phyloP scores from a whole-genome alignment of 2,329 filamentous ascomycete species.

The Leptodontidium sp. region DNA sequence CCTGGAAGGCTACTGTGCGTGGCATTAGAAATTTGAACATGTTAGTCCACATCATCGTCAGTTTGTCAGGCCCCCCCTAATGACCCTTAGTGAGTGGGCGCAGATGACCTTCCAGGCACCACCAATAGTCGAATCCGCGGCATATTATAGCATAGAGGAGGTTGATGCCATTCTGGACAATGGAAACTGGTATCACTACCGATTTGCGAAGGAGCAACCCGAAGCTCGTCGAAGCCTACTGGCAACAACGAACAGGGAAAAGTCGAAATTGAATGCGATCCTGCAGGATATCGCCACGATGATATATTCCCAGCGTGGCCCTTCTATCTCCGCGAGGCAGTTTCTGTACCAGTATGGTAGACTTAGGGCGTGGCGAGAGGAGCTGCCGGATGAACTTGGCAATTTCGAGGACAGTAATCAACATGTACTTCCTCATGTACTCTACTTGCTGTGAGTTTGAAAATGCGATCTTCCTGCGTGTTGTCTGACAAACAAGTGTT shows the following conservation, averaged over 20 bases:
- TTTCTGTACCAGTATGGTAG: slow-evolving; percentile 43
- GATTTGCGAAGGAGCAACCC: slow-evolving; percentile 32
- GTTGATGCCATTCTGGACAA: slow-evolving; percentile 34
- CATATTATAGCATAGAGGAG: slow-evolving; percentile 31
- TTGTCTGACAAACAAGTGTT: slow-evolving; percentile 42
- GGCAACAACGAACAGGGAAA: slow-evolving; percentile 45
- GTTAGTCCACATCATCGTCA: slow-evolving; percentile 42
- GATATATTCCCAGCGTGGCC: slow-evolving; percentile 37
- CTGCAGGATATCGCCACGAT: slow-evolving; percentile 41
- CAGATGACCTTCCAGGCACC: slow-evolving; percentile 46
- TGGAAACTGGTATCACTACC: slow-evolving; percentile 42
- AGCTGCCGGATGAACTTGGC: slow-evolving; percentile 40
- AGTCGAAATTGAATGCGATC: slow-evolving; percentile 42
- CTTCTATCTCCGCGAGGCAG: slow-evolving; percentile 33
- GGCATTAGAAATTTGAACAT: slow-evolving; percentile 47
- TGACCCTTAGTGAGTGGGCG: slow-evolving; percentile 45
- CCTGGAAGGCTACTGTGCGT: slow-evolving; percentile 44
- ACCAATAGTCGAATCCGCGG: slow-evolving; percentile 19
- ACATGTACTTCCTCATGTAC: slow-evolving; percentile 45
- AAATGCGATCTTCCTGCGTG: neutral
- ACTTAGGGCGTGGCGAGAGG: slow-evolving; percentile 42
- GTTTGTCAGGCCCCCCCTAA: slow-evolving; percentile 35
- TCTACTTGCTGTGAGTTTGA: slow-evolving; percentile 46
- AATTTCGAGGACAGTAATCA: slow-evolving; percentile 35
- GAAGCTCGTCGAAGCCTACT: slow-evolving; percentile 39